These are phyloP conservation scores for Rehmannia glutinosa DNA, from an alignment of 257 asterid species.

Conservation along the genomic window DNA sequence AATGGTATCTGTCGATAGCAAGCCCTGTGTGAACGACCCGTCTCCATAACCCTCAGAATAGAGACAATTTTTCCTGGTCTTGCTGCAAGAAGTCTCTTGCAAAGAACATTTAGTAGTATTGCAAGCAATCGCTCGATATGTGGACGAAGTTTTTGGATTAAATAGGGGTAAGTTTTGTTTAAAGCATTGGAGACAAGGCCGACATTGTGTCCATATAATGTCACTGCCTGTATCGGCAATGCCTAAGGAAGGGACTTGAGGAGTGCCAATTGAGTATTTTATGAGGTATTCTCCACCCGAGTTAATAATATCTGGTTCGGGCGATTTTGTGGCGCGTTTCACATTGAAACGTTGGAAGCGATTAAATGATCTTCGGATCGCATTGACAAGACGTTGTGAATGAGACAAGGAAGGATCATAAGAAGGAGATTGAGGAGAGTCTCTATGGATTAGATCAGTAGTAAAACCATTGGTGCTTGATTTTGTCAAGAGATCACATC, in stretches of 20 bases:
- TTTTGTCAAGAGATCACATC: not conserved
- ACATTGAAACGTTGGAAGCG: constrained; percentile 6
- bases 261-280: constrained; percentile 35
- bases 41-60: not conserved
- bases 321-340: not conserved
- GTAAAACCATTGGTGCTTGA: constrained; percentile 23
- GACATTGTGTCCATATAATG: constrained; percentile 38
- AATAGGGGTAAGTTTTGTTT: constrained; percentile 26
- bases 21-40: not conserved
- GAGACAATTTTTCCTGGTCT: not conserved
- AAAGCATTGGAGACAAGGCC: constrained; percentile 33
- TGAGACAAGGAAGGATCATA: constrained; percentile 15
- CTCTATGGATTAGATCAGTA: constrained; percentile 27
- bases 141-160: constrained; percentile 6
- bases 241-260: constrained; percentile 23
- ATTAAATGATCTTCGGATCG: constrained; percentile 6
- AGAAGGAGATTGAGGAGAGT: constrained; percentile 24
- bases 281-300: constrained; percentile 26
- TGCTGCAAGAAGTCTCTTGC: not conserved
- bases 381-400: constrained; percentile 2
- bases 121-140: constrained; percentile 8
- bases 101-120: not conserved
- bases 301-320: not conserved
- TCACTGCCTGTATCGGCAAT: constrained; percentile 38
- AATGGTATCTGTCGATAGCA: not conserved